These are phyloP conservation scores for Daedaleopsis sinensis DNA, from an alignment of 768 basidiomycete genomes.

Conservation along the genomic window DNA sequence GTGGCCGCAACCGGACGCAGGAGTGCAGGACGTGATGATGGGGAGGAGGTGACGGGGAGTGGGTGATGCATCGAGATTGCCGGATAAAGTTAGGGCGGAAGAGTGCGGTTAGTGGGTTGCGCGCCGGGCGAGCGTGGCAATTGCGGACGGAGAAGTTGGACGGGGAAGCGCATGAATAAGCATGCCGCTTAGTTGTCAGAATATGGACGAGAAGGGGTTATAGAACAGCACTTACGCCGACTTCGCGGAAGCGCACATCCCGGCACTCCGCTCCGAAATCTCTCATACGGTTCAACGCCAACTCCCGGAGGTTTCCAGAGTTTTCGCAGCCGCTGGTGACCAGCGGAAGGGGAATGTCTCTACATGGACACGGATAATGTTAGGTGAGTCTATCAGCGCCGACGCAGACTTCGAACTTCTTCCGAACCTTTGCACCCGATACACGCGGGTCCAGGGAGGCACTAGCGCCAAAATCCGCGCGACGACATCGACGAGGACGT, in stretches of 20 bases:
- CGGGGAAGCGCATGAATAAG: conserved; percentile 3
- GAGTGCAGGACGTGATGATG: conserved; percentile 5
- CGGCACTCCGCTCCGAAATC: conserved; percentile 98
- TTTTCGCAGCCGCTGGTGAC: conserved; percentile 98
- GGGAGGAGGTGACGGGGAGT: not conserved
- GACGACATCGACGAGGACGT: conserved; percentile 95
- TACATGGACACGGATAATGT: conserved; percentile 30
- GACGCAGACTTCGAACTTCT: not conserved
- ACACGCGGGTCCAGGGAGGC: conserved; percentile 98
- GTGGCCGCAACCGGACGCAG: conserved; percentile 11
- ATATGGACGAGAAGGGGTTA: not conserved
- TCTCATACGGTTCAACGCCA: conserved; percentile 97
- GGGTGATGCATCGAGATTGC: not conserved
- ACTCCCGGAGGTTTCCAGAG: conserved; percentile 93
- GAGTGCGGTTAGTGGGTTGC: not conserved
- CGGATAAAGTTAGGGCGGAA: conserved; percentile 2
- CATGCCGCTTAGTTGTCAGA: conserved; percentile 2
- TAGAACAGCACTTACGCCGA: conserved; percentile 68
- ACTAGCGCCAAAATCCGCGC: conserved; percentile 95
- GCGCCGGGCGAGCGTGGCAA: not conserved
- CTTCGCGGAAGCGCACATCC: conserved; percentile 97
- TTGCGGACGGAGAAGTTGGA: conserved; percentile 1
- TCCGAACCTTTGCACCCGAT: conserved; percentile 89
- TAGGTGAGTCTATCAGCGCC: too few species aligned
- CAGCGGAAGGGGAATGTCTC: conserved; percentile 95